A percentile compares a stretch with the other conserved stretches of the same genome.
phyloP scores from a whole-genome alignment of 257 asterid genomes.

The Henckelia pumila region DNA sequence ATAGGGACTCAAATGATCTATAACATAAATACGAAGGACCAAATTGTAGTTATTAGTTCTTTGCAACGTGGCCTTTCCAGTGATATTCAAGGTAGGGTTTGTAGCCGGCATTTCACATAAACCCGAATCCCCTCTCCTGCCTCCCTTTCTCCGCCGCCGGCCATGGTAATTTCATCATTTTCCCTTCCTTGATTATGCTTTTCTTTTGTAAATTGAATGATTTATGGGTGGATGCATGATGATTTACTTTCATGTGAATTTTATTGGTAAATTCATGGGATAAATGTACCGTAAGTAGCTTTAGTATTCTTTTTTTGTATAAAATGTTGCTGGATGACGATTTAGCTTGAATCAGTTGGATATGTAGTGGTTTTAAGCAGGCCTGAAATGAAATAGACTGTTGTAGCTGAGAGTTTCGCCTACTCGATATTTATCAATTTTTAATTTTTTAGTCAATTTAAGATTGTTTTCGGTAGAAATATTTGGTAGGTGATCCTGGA shows the following conservation, averaged over 20 bases:
- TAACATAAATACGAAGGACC: background rate
- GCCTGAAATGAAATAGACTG: background rate
- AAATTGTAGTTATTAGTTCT: background rate
- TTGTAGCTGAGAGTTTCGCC: background rate
- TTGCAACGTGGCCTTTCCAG: no score
- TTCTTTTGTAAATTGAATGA: background rate
- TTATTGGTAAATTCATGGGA: background rate
- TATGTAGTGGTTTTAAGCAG: background rate
- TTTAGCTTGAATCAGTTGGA: background rate
- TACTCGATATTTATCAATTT: background rate
- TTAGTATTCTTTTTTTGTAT: background rate
- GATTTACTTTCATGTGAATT: conserved; percentile 9
- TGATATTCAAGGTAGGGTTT: conserved; percentile 22
- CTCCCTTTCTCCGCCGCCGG: conserved; percentile 9
- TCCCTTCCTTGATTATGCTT: background rate
- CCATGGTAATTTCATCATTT: conserved; percentile 26
- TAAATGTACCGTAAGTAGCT: background rate
- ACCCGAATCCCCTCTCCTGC: background rate
- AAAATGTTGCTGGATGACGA: no score
- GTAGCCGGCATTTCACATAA: conserved; percentile 14
- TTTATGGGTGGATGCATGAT: background rate
- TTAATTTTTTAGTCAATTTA: no score
- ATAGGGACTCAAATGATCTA: background rate
- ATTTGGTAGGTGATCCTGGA: no score
- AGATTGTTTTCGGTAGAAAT: no score